Evolutionary conservation across 441 rosid species (phyloP).

Genomic region (Euphorbia schlechtendalii): DNA sequence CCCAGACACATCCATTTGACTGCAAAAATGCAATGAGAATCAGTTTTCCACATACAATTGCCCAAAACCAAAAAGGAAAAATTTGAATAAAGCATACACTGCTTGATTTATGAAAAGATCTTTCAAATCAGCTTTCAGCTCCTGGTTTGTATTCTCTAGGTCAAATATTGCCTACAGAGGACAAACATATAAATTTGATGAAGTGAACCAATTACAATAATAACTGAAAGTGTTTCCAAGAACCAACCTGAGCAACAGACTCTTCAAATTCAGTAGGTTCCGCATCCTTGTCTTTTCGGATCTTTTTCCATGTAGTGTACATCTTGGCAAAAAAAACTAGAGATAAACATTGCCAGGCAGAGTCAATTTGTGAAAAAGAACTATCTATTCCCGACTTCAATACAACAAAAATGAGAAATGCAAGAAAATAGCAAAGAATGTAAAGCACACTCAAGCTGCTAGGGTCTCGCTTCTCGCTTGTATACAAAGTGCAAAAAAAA

Average conservation of each 20-base stretch:
- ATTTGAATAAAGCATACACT: slow-evolving; percentile 32
- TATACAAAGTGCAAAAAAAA: no score
- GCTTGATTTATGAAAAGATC: slow-evolving; percentile 79
- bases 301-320: slow-evolving; percentile 64
- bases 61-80: neutral
- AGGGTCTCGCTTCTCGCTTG: no score
- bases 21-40: slow-evolving; percentile 18
- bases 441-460: no score
- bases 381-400: neutral
- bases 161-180: slow-evolving; percentile 64
- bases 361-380: neutral
- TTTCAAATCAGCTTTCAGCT: slow-evolving; percentile 71
- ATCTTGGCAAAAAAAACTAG: slow-evolving; percentile 44
- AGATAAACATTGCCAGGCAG: neutral
- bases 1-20: slow-evolving; percentile 74
- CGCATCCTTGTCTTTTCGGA: slow-evolving; percentile 60
- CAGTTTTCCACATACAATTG: neutral
- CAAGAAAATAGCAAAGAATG: no score
- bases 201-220: neutral
- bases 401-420: no score
- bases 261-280: slow-evolving; percentile 67
- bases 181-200: neutral
- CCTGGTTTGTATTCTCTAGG: slow-evolving; percentile 73
- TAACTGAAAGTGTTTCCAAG: neutral
- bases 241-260: slow-evolving; percentile 63